Conservation (phyloP, 1,139 yeast species). For the Blastobotrys capitulatus region DNA sequence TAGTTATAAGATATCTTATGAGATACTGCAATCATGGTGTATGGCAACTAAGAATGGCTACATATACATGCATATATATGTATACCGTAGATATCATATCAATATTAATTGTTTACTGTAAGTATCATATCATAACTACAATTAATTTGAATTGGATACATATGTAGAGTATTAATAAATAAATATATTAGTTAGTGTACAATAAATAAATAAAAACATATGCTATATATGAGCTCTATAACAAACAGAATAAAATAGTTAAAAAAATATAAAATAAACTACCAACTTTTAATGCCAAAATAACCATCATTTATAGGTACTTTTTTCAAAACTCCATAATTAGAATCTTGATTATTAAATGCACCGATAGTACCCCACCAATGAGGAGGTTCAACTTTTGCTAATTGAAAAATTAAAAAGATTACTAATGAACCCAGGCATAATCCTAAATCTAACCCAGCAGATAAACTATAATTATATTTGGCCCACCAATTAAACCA, state of each 20-base stretch:
- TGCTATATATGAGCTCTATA: too few relatives aligned
- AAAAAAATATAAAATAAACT: neutral
- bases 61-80: too few relatives aligned
- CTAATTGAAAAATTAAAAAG: slow-evolving; percentile 40
- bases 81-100: too few relatives aligned
- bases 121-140: too few relatives aligned
- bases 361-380: slow-evolving; percentile 55
- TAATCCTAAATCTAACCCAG: slow-evolving; percentile 53
- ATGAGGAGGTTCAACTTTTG: slow-evolving; percentile 34
- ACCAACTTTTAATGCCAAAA: slow-evolving; percentile 30
- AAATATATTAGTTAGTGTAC: too few relatives aligned
- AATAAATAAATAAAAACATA: too few relatives aligned
- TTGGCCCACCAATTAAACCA: slow-evolving; percentile 63
- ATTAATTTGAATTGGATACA: too few relatives aligned
- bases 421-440: slow-evolving; percentile 47
- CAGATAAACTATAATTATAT: slow-evolving; percentile 54
- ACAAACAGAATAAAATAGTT: too few relatives aligned
- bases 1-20: too few relatives aligned
- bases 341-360: slow-evolving; percentile 25
- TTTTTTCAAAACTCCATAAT: slow-evolving; percentile 18
- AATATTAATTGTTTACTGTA: too few relatives aligned
- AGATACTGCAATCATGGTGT: too few relatives aligned
- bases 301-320: slow-evolving; percentile 22
- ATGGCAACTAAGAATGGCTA: too few relatives aligned
- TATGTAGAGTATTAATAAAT: neutral